Conservation (phyloP, 106 monocot species). For the Chionographis japonica region DNA sequence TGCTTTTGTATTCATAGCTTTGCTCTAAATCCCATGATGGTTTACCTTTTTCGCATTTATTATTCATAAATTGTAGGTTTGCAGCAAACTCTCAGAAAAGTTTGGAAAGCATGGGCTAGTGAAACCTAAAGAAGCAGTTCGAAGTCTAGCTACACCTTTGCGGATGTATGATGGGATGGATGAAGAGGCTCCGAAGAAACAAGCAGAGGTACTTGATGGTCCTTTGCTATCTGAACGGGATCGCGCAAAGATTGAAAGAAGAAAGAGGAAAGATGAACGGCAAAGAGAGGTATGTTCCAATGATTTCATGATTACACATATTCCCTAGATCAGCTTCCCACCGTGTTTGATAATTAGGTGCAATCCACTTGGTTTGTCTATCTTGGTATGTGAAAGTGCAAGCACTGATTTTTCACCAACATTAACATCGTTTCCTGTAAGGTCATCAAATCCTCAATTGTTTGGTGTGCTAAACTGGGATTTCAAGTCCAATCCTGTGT, state of each 20-base stretch:
- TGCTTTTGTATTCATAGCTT: background rate
- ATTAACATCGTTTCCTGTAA: no score
- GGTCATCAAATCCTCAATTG: no score
- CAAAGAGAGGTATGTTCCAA: conserved; percentile 78
- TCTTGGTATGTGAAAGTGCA: no score
- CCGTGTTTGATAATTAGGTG: no score
- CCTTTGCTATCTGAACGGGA: conserved; percentile 84
- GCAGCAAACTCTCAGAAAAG: conserved; percentile 72
- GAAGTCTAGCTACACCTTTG: conserved; percentile 82
- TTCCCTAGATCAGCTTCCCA: no score
- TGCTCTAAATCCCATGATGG: background rate
- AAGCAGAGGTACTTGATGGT: conserved; percentile 66
- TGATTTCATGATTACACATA: background rate
- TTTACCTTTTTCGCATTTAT: background rate
- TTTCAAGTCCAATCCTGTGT: no score
- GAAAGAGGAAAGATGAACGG: conserved; percentile 91
- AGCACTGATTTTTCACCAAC: no score
- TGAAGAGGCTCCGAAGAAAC: conserved; percentile 66
- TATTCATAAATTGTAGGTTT: conserved; percentile 41
- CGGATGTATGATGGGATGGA: conserved; percentile 98
- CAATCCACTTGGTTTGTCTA: no score
- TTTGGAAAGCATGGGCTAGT: conserved; percentile 89
- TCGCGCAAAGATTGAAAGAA: conserved; percentile 77
- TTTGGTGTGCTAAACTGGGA: no score
- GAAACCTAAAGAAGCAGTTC: conserved; percentile 75